These are phyloP conservation scores for Cucumis sativus DNA, from an alignment of 306 rosid genomes.

Conservation along the genomic window DNA sequence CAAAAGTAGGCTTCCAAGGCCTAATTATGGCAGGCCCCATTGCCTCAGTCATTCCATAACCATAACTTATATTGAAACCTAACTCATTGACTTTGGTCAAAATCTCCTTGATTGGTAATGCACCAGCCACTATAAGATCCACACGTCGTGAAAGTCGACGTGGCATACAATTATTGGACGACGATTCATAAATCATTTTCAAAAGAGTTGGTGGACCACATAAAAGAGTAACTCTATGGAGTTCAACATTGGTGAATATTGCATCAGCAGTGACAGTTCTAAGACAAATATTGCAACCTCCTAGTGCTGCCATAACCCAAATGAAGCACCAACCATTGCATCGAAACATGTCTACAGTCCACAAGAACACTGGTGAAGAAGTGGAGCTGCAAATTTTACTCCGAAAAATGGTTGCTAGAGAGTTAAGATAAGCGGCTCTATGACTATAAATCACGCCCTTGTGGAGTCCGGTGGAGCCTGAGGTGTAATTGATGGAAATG, in stretches of 20 bases:
- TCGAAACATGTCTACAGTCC: conserved; percentile 96
- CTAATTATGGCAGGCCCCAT: conserved; percentile 49
- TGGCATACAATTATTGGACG: background rate
- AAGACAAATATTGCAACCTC: conserved; percentile 68
- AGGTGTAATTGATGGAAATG: conserved; percentile 68
- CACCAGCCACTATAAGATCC: conserved; percentile 55
- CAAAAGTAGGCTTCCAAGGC: conserved; percentile 26
- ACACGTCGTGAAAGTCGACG: conserved; percentile 28
- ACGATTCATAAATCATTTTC: conserved; percentile 33
- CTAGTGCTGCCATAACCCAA: conserved; percentile 66
- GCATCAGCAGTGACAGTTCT: conserved; percentile 27
- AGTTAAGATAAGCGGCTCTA: conserved; percentile 52
- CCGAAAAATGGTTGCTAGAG: conserved; percentile 40
- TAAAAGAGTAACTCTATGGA: conserved; percentile 47
- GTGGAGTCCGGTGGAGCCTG: conserved; percentile 75
- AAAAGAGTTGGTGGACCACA: conserved; percentile 63
- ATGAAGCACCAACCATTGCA: conserved; percentile 86
- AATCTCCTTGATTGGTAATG: conserved; percentile 37
- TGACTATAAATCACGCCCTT: conserved; percentile 80
- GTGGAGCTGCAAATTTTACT: conserved; percentile 12
- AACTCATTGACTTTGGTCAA: conserved; percentile 27
- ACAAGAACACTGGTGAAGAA: conserved; percentile 41
- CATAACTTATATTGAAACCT: conserved; percentile 57
- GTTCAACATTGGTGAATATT: conserved; percentile 36
- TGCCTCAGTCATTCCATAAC: conserved; percentile 91